Evolutionary conservation across 108 stramenopile genomes (phyloP), one percentile per base, ranked within the genome.

Genomic region (Schizochytrium sp.): DNA sequence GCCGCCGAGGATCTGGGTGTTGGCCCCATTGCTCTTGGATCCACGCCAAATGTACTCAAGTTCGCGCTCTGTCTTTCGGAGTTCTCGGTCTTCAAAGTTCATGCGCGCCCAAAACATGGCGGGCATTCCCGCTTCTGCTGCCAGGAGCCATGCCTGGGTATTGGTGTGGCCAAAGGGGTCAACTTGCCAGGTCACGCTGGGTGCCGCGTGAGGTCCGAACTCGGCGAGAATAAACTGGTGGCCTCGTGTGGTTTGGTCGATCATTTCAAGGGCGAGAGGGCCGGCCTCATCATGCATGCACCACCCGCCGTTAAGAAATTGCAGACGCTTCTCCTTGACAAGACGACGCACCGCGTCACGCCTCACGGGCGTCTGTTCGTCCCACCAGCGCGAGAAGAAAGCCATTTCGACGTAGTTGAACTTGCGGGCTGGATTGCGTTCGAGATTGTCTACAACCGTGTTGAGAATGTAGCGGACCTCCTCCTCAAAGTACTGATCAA

Each of bases 111-210:
- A 96, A 91, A 95, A 99, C 5, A 99, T 60, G 0, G 97, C 97
- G 87, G 98, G 94, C 63, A 98, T 97, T 4, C 98, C 98, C 44
- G 95, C 92, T 71, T 93, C 90, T 5, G 88, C 88, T 10, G 96
- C 93, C 88, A 99, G 88, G 71, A 97, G 89, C 57, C 95, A 95
- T 8, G 96, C 96, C 87, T 99, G 97, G 5, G 97, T 95, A 41
- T 96, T 91, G 19, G 96, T 96, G 92, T 99, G 98, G 0, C 98
- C 98, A 90, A 99, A 99, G 18, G 98, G 98, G 94, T 99, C 98
- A 44, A 98, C 92, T 90, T 98, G 97, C 98, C 98, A 98, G 8
- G 95, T 97, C 14, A 97, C 96, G 14, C 88, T 95, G 28, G 98
- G 98, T 29, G 95, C 90, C 45, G 87, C 91, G 43, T 88, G 44